Evolutionary conservation across 73 alveolate genomes (phyloP).

Genomic region (Diophrys appendiculata): DNA sequence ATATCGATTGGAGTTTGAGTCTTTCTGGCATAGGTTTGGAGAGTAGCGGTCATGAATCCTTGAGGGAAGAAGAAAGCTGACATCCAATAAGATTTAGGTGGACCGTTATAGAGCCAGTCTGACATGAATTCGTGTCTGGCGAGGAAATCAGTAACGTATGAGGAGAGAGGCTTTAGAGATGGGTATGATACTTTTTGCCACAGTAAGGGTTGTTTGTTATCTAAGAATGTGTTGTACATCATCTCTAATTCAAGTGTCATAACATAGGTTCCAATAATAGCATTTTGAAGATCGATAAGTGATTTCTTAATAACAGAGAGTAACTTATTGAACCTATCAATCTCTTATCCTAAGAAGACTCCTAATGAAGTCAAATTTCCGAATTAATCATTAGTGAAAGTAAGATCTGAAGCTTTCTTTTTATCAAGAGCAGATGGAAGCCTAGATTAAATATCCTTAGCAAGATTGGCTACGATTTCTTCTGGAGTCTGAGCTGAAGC

Average conservation of each 20-base stretch:
- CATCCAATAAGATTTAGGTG: constrained; percentile 94
- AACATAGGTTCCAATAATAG: constrained; percentile 95
- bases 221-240: constrained; percentile 87
- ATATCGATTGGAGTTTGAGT: constrained; percentile 95
- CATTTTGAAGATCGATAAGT: constrained; percentile 77
- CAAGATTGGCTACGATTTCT: constrained; percentile 89
- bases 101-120: constrained; percentile 97
- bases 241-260: constrained; percentile 93
- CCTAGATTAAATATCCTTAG: constrained; percentile 74
- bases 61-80: constrained; percentile 99
- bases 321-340: constrained; percentile 90
- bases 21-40: constrained; percentile 97
- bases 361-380: constrained; percentile 86
- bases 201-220: constrained; percentile 91
- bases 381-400: constrained; percentile 63
- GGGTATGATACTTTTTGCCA: constrained; percentile 71
- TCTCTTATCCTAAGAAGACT: constrained; percentile 95
- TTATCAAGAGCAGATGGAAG: constrained; percentile 78
- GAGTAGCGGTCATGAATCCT: constrained; percentile 98
- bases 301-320: constrained; percentile 77
- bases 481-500: constrained; percentile 91
- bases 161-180: constrained; percentile 78
- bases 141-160: constrained; percentile 95
- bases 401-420: constrained; percentile 68
- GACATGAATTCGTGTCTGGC: constrained; percentile 91